A percentile compares a stretch with the other conserved stretches of the same genome.
Evolutionary conservation across 306 rosid species (phyloP).

Genomic region (Acacia acuminata): DNA sequence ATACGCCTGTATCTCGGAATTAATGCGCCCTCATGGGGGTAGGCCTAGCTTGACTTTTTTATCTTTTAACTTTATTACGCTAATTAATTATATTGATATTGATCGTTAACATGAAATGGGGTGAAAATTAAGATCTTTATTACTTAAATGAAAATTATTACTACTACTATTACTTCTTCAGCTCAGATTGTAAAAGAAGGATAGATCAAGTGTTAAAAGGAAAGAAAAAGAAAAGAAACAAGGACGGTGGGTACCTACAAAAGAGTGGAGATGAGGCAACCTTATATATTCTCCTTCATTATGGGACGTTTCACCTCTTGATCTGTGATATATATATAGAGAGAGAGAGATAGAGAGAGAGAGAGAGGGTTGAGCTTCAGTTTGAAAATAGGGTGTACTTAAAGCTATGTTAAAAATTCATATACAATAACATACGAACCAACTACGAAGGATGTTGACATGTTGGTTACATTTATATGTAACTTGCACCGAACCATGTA

Average conservation of each 20-base stretch:
- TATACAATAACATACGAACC: slow-evolving; percentile 51
- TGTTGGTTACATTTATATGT: background rate
- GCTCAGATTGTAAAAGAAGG: background rate
- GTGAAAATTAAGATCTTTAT: slow-evolving; percentile 10
- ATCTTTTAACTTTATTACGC: background rate
- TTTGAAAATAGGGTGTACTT: slow-evolving; percentile 71
- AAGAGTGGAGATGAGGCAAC: slow-evolving; percentile 84
- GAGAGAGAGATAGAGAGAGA: slow-evolving; percentile 16
- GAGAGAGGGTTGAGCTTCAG: slow-evolving; percentile 53
- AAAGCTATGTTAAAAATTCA: slow-evolving; percentile 49
- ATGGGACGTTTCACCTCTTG: slow-evolving; percentile 72
- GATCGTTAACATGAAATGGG: background rate
- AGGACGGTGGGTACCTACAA: slow-evolving; percentile 37
- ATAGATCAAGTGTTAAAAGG: background rate
- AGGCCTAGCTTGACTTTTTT: background rate
- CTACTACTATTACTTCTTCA: background rate
- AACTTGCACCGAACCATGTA: slow-evolving; percentile 26
- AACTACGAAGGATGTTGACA: slow-evolving; percentile 29
- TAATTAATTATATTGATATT: background rate
- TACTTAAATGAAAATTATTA: slow-evolving; percentile 15
- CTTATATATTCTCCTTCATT: slow-evolving; percentile 36
- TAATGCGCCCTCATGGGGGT: slow-evolving; percentile 8
- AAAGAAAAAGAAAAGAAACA: background rate
- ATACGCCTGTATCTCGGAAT: slow-evolving; percentile 40
- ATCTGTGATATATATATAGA: slow-evolving; percentile 11